phyloP scores from a whole-genome alignment of 768 basidiomycete genomes.

The Pulveroboletus ravenelii region DNA sequence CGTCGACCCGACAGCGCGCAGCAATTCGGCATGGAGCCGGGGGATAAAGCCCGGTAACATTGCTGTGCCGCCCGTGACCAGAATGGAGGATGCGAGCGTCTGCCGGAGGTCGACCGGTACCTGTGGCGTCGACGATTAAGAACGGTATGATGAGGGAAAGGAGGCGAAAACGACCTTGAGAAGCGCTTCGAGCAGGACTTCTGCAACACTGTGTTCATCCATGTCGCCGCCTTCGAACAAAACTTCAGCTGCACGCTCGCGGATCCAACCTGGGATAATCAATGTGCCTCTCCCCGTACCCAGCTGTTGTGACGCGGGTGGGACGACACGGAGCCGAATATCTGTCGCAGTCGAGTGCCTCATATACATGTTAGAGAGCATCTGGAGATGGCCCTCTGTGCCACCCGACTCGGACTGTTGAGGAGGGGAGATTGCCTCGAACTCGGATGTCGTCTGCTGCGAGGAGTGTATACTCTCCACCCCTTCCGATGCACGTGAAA shows the following conservation, averaged over 20 bases:
- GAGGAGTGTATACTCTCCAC: constrained; percentile 47
- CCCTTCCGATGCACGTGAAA: constrained; percentile 48
- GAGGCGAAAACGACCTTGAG: constrained; percentile 52
- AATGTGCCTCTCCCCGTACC: constrained; percentile 76
- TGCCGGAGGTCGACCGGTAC: constrained; percentile 87
- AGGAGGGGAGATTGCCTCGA: constrained; percentile 49
- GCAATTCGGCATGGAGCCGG: constrained; percentile 74
- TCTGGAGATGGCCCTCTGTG: constrained; percentile 41
- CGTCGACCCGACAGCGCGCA: constrained; percentile 52
- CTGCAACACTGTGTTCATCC: constrained; percentile 81
- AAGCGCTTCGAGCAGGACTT: constrained; percentile 72
- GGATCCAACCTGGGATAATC: constrained; percentile 90
- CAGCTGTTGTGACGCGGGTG: constrained; percentile 59
- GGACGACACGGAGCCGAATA: constrained; percentile 61
- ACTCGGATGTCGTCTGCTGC: constrained; percentile 47
- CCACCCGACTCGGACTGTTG: constrained; percentile 28
- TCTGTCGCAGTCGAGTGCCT: constrained; percentile 76
- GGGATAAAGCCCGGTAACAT: constrained; percentile 93
- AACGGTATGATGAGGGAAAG: not conserved
- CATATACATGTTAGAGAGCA: constrained; percentile 64
- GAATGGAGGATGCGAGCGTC: constrained; percentile 76
- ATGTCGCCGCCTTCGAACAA: constrained; percentile 88
- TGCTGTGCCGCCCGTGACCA: constrained; percentile 84
- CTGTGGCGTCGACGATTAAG: constrained; percentile 36
- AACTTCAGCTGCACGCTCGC: constrained; percentile 87